phyloP scores from a whole-genome alignment of 2,329 filamentous ascomycete genomes.

The Phymatotrichopsis omnivora region DNA sequence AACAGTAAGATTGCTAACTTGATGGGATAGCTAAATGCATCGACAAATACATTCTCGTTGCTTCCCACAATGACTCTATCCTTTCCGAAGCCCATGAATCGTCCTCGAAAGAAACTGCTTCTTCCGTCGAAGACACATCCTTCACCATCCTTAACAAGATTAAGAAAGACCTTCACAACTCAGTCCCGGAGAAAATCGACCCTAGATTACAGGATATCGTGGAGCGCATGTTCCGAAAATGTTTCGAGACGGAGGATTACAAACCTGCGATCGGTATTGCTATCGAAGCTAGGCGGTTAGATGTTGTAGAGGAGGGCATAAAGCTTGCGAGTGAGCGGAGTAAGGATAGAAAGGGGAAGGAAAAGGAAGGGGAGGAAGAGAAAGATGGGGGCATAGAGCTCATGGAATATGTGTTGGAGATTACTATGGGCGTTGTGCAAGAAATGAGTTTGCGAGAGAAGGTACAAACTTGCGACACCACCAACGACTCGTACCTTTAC shows the following conservation, averaged over 20 bases:
- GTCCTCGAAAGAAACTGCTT: conserved; percentile 11
- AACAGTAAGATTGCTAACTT: conserved; percentile 5
- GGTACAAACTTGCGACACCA: no score
- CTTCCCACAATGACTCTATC: conserved; percentile 37
- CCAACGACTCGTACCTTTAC: conserved; percentile 1
- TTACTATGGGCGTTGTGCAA: conserved; percentile 97
- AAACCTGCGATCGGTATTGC: conserved; percentile 95
- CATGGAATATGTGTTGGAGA: conserved; percentile 90
- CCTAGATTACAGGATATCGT: conserved; percentile 62
- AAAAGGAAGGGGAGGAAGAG: conserved; percentile 43
- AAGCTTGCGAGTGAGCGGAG: conserved; percentile 62
- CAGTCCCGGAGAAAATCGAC: conserved; percentile 26
- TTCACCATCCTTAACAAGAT: conserved; percentile 10
- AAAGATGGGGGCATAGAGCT: conserved; percentile 69
- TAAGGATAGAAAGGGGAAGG: conserved; percentile 53
- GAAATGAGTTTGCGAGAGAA: conserved; percentile 74
- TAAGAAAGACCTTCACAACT: conserved; percentile 21
- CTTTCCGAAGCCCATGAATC: conserved; percentile 14
- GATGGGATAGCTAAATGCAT: conserved; percentile 67
- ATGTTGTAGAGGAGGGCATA: conserved; percentile 77
- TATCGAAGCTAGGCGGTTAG: conserved; percentile 84
- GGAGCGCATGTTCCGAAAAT: conserved; percentile 81
- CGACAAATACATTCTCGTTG: conserved; percentile 88
- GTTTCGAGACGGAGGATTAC: conserved; percentile 75
- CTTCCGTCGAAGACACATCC: conserved; percentile 20